Evolutionary conservation across 208 protist genomes (phyloP).

Genomic region (Acanthamoeba triangularis): DNA sequence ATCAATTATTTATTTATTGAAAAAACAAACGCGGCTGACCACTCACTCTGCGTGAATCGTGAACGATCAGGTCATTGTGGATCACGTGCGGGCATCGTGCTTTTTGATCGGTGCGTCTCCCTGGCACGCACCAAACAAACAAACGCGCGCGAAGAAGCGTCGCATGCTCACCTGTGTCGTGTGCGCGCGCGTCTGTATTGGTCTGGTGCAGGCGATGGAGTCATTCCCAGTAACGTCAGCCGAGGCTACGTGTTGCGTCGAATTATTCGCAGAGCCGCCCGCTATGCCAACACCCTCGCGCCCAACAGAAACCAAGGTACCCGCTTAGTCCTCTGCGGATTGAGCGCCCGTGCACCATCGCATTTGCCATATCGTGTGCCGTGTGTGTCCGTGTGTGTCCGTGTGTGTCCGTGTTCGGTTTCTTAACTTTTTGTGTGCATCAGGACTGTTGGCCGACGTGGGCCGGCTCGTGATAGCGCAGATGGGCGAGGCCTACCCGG

Average conservation of each 20-base stretch:
- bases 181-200: neutral
- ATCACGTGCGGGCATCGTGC: constrained; percentile 80
- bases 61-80: constrained; percentile 80
- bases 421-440: neutral
- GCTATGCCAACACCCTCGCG: constrained; percentile 60
- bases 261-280: constrained; percentile 85
- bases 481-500: constrained; percentile 43
- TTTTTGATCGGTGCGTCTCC: constrained; percentile 79
- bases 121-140: neutral
- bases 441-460: constrained; percentile 26
- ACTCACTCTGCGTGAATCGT: no score
- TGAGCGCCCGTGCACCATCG: neutral
- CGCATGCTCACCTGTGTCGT: no score
- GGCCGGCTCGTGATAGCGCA: neutral
- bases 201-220: constrained; percentile 68
- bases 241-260: constrained; percentile 89
- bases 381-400: neutral
- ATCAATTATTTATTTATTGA: no score
- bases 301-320: constrained; percentile 8
- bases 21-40: neutral
- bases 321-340: neutral
- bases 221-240: constrained; percentile 86
- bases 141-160: neutral
- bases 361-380: neutral
- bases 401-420: no score